Conservation (phyloP, 1,284 basidiomycete genomes). For the Salmacisia buchloeana region DNA sequence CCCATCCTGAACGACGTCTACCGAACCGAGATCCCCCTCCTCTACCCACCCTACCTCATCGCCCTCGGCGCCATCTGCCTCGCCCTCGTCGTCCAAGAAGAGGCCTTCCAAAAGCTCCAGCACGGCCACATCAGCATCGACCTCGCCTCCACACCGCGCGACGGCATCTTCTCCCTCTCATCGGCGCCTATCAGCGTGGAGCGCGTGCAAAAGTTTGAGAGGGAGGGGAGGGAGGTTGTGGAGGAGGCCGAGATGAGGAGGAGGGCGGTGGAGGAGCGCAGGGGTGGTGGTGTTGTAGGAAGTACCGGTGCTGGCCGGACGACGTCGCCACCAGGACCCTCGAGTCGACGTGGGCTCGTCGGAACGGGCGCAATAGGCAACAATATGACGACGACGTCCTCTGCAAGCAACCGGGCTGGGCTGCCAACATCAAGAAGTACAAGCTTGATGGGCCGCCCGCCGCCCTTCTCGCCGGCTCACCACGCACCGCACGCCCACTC, state of each 20-base stretch:
- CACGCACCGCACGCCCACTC: no score
- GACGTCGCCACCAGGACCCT: no score
- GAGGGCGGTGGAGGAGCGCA: not conserved
- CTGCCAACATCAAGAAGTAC: no score
- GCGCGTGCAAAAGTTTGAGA: not conserved
- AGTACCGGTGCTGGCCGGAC: no score
- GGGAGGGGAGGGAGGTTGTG: not conserved
- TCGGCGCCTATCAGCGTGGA: not conserved
- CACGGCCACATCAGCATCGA: conserved; percentile 11
- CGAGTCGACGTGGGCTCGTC: no score
- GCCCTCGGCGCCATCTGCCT: conserved; percentile 86
- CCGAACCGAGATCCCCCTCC: conserved; percentile 77
- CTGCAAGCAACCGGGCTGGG: no score
- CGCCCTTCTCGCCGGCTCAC: no score
- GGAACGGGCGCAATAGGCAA: no score
- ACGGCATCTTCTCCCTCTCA: not conserved
- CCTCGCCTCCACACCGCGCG: not conserved
- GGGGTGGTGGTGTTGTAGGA: no score
- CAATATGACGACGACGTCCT: no score
- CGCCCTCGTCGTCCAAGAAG: conserved; percentile 30
- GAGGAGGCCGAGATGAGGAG: not conserved
- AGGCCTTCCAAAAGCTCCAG: conserved; percentile 19
- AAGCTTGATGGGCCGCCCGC: no score
- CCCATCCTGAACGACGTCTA: conserved; percentile 95
- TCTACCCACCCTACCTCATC: conserved; percentile 89